A percentile compares a stretch with the other conserved stretches of the same genome.
These are phyloP conservation scores for Fibroporia radiculosa DNA, from an alignment of 768 basidiomycete genomes.

Conservation along the genomic window DNA sequence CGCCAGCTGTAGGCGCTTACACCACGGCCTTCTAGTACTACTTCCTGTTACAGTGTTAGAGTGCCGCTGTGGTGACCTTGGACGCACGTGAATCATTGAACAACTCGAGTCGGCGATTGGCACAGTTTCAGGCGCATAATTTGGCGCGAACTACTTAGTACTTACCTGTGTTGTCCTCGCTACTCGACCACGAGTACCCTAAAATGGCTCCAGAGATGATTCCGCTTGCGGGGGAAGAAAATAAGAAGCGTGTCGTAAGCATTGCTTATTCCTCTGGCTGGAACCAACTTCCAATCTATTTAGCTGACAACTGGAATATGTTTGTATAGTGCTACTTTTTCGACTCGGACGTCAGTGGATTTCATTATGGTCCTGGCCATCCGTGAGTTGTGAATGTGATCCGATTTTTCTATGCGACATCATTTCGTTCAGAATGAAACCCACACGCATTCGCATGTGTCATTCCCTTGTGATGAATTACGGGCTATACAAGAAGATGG, in stretches of 20 bases:
- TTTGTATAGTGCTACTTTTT: constrained; percentile 94
- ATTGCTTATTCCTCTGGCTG: constrained; percentile 4
- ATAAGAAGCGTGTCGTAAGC: constrained; percentile 81
- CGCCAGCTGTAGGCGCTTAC: too few relatives aligned
- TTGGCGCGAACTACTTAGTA: too few relatives aligned
- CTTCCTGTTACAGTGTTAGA: too few relatives aligned
- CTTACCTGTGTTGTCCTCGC: too few relatives aligned
- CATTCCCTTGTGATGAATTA: constrained; percentile 99
- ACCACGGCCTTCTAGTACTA: too few relatives aligned
- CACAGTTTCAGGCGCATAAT: too few relatives aligned
- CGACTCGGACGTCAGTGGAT: constrained; percentile 98
- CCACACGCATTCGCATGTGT: constrained; percentile 98
- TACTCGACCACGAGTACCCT: neutral
- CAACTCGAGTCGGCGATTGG: too few relatives aligned
- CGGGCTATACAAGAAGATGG: constrained; percentile 99
- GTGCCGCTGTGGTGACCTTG: too few relatives aligned
- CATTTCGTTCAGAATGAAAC: constrained; percentile 84
- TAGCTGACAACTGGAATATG: neutral
- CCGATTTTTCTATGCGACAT: constrained; percentile 12
- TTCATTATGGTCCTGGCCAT: constrained; percentile 98
- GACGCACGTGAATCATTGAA: too few relatives aligned
- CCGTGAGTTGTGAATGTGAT: constrained; percentile 43
- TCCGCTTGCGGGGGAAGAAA: constrained; percentile 48
- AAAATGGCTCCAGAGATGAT: constrained; percentile 25
- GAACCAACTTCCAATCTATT: neutral